phyloP scores from a whole-genome alignment of 2,329 filamentous ascomycete species.

The Epichloe bromicola region DNA sequence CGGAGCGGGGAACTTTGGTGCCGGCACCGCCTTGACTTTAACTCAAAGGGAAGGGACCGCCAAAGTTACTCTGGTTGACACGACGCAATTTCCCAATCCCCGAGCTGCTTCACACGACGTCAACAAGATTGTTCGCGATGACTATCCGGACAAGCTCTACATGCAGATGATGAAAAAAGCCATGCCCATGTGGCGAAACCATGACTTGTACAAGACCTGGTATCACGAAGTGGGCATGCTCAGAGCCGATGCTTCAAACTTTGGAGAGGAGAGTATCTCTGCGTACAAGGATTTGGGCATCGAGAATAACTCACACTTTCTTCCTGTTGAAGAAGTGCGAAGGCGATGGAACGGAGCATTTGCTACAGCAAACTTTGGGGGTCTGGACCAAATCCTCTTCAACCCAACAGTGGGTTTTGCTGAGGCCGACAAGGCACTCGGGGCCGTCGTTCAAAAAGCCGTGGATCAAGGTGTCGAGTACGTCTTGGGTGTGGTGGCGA shows the following conservation, averaged over 20 bases:
- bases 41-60: conserved; percentile 14
- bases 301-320: conserved; percentile 24
- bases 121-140: conserved; percentile 31
- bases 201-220: conserved; percentile 36
- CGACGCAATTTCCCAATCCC: conserved; percentile 22
- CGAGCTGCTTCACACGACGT: conserved; percentile 33
- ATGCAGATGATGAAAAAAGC: conserved; percentile 28
- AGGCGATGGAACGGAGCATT: conserved; percentile 43
- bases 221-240: conserved; percentile 48
- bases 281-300: conserved; percentile 24
- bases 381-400: conserved; percentile 39
- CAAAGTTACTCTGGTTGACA: conserved; percentile 24
- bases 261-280: conserved; percentile 31
- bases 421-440: conserved; percentile 42
- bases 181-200: conserved; percentile 26
- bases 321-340: conserved; percentile 38
- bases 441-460: conserved; percentile 38
- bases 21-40: conserved; percentile 26
- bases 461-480: conserved; percentile 43
- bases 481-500: conserved; percentile 34
- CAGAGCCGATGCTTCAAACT: conserved; percentile 25
- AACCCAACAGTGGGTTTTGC: conserved; percentile 48
- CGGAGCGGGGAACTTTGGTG: conserved; percentile 31
- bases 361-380: conserved; percentile 41
- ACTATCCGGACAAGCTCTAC: conserved; percentile 27